These are phyloP conservation scores for Diaporthe vaccinii DNA, from an alignment of 2,329 filamentous ascomycete species.

Conservation along the genomic window DNA sequence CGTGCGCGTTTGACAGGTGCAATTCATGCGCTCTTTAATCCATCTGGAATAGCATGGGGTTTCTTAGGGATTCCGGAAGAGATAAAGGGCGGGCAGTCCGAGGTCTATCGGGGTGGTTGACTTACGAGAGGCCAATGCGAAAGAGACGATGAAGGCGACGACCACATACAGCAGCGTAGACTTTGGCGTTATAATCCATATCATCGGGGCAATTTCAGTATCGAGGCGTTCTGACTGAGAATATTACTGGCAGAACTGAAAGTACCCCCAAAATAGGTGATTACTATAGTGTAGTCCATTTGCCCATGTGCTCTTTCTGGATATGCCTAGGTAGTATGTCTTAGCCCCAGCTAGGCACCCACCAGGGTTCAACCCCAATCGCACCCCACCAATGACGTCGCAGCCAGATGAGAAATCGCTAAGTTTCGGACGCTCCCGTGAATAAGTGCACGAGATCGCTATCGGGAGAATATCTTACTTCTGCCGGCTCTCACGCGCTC, in stretches of 20 bases:
- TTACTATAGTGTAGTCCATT: no score
- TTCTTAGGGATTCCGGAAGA: slow-evolving; percentile 39
- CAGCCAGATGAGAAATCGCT: neutral
- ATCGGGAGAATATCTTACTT: neutral
- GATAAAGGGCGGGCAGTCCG: slow-evolving; percentile 45
- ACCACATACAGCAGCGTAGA: slow-evolving; percentile 13
- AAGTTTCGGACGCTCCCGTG: slow-evolving; percentile 11
- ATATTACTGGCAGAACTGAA: neutral
- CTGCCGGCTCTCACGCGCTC: neutral
- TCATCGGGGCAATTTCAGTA: neutral
- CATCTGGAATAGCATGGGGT: slow-evolving; percentile 41
- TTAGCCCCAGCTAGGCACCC: neutral
- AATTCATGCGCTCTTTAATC: slow-evolving; percentile 26
- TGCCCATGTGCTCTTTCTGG: no score
- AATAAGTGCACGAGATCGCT: slow-evolving; percentile 14
- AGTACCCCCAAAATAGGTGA: neutral
- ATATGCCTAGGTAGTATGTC: neutral
- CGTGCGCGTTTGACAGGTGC: slow-evolving; percentile 25
- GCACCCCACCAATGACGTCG: slow-evolving; percentile 36
- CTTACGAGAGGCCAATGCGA: neutral
- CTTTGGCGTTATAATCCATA: slow-evolving; percentile 4
- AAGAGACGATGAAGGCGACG: neutral
- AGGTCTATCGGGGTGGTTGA: slow-evolving; percentile 38
- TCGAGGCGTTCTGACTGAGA: neutral
- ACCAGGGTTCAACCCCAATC: neutral